Conservation (phyloP, 108 stramenopile genomes). For the Cylindrotheca closterium region DNA sequence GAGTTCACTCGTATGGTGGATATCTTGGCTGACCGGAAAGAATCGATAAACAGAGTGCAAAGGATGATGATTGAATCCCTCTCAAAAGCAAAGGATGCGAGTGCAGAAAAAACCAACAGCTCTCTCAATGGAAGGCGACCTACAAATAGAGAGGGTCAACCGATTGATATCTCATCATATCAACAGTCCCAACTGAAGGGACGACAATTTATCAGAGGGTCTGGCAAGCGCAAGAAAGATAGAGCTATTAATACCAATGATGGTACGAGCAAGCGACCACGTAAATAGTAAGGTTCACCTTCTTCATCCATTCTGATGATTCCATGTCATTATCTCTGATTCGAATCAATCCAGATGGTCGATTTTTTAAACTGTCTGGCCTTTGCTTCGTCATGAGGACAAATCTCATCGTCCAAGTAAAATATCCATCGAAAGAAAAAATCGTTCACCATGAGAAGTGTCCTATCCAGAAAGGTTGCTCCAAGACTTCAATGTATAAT, state of each 20-base stretch:
- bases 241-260: no score
- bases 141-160: no score
- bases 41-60: not conserved
- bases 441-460: not conserved
- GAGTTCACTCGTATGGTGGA: constrained; percentile 4
- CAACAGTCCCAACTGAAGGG: no score
- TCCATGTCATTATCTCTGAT: no score
- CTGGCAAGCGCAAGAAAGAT: no score
- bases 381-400: not conserved
- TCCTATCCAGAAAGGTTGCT: not conserved
- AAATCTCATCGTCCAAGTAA: not conserved
- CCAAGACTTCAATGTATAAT: not conserved
- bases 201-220: no score
- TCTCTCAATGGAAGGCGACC: not conserved
- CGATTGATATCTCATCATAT: no score
- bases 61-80: not conserved
- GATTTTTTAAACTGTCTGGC: not conserved
- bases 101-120: not conserved
- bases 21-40: not conserved
- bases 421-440: not conserved
- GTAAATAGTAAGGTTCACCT: no score
- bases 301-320: no score
- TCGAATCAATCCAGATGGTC: not conserved
- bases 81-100: not conserved
- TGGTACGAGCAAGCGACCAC: no score